Base-by-base conservation (phyloP, 1,284 basidiomycete species). In the Trametes sp. region DNA sequence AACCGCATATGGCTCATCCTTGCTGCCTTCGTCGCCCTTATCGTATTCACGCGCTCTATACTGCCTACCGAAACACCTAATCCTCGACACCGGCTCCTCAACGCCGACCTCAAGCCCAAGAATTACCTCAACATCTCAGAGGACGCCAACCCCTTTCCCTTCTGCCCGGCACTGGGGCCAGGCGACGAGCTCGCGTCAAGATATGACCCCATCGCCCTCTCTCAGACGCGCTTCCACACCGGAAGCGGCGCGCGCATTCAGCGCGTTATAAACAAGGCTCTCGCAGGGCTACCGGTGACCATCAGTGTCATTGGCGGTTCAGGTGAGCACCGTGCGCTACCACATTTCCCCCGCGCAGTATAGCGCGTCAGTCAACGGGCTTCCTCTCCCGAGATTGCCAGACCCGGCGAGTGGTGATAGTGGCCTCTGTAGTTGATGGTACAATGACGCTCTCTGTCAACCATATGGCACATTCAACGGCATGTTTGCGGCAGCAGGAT, bases 291-390 rank as follows among this genome's bases (percentile, higher is more conserved):
- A 65, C 94, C 95, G 4, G 86, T 98, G 26, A 97, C 95, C 11
- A 93, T 98, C 69, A 94, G 92, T 70, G 86, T 98, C 38, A 75
- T 98, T 29, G 96, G 96, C 52, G 94, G 96, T 60, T 95, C 93
- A 66, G 84, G 94, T 94, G 72, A 73, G 91, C 82, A 21, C 53
- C 36, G 49, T 57, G 31, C 13, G 5, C 35, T 45, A 46, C 68
- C 28, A 59, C 4, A 24, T n/a, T 5, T 38, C 13, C 36, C 31
- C 19, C 4, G 35, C 35, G 35, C 51, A 26, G 35, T 24, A 29
- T 41, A 9, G 51, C 23, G 23, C 51, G 2, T 11, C 50, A 0
- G 36, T n/a, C n/a, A n/a, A n/a, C n/a, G n/a, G n/a, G 36, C 46
- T 42, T 54, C 44, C 23, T 16, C 52, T 5, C 19, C 44, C 21